Base-by-base conservation (phyloP, 1,284 basidiomycete species). In the Stereum hirsutum region DNA sequence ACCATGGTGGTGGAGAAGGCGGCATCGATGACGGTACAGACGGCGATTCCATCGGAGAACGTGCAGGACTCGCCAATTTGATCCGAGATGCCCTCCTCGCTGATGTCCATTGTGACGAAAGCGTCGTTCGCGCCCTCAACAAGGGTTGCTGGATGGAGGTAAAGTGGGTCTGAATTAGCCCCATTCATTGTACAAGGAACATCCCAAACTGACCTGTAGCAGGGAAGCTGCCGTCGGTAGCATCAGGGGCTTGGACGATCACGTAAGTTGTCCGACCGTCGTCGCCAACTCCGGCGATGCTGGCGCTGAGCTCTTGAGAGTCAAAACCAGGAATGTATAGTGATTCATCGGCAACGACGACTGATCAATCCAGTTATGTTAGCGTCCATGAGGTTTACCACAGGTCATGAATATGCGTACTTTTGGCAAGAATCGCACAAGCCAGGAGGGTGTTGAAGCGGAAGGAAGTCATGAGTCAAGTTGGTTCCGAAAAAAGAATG, bases 261-360 rank as follows among this genome's bases (percentile, higher is more conserved):
- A 53, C 54, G 55, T 62, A 72, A 17, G 71, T 70, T 14, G 70
- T 72, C 30, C 57, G 56, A 10, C 69, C 66, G 39, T 65, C 54
- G 12, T 53, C 40, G 6, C 64, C 68, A 11, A 65, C 62, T 8
- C 68, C 70, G 17, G 69, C 35, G 20, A 61, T 50, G 40, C 62
- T 55, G 28, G 63, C 69, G 39, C 65, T 65, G 25, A 72, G 45
- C 4, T 66, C 63, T 51, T 69, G 66, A 8, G 64, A 58, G 45
- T 72, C 66, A 39, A 70, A 68, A 24, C 60, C 69, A 4, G 69
- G 70, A 39, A 74, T 58, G 48, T 62, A 69, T 30, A 72, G 52
- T 12, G 70, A 66, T 1, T 59, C 59, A 42, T 56, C 48, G 3
- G 55, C 57, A 14, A 41, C 34, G 8, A 48, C 40, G 17, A 42